Percentiles rank a stretch among this genome's conserved stretches.
phyloP scores from a whole-genome alignment of 1,139 yeast genomes.

The Blastobotrys capitulatus region DNA sequence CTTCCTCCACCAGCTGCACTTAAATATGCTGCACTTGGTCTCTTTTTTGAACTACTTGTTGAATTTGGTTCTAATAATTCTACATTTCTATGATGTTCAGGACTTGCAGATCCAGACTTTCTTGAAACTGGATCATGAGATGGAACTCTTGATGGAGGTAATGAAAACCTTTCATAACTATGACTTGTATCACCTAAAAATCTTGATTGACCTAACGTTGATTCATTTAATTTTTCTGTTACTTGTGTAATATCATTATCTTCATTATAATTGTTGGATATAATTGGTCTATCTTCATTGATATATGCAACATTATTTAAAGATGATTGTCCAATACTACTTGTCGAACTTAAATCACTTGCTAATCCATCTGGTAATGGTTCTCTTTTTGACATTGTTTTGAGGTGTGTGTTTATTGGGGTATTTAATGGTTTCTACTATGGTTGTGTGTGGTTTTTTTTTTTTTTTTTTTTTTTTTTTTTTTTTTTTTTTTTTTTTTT shows the following conservation, averaged over 20 bases:
- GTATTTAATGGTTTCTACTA: too few relatives aligned
- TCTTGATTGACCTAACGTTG: conserved; percentile 25
- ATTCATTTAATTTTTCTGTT: conserved; percentile 13
- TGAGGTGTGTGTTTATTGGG: background rate
- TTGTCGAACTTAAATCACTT: conserved; percentile 1
- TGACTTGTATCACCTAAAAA: conserved; percentile 28
- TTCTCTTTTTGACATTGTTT: background rate
- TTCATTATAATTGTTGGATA: background rate
- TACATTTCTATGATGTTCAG: conserved; percentile 1
- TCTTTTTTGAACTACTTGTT: conserved; percentile 1
- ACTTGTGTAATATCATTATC: conserved; percentile 8
- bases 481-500: too few relatives aligned
- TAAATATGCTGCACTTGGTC: conserved; percentile 15
- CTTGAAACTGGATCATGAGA: conserved; percentile 17
- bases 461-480: too few relatives aligned
- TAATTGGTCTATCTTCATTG: background rate
- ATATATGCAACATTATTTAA: background rate
- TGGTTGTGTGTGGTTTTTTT: too few relatives aligned
- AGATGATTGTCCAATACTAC: background rate
- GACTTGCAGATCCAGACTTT: conserved; percentile 6
- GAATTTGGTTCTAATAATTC: conserved; percentile 4
- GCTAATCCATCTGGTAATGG: conserved; percentile 1
- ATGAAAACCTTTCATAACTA: conserved; percentile 29
- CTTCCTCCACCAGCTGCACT: conserved; percentile 10
- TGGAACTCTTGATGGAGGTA: conserved; percentile 30